Evolutionary conservation across 805 yeast species (phyloP).

Genomic region (Zygoascus flipseniorum): DNA sequence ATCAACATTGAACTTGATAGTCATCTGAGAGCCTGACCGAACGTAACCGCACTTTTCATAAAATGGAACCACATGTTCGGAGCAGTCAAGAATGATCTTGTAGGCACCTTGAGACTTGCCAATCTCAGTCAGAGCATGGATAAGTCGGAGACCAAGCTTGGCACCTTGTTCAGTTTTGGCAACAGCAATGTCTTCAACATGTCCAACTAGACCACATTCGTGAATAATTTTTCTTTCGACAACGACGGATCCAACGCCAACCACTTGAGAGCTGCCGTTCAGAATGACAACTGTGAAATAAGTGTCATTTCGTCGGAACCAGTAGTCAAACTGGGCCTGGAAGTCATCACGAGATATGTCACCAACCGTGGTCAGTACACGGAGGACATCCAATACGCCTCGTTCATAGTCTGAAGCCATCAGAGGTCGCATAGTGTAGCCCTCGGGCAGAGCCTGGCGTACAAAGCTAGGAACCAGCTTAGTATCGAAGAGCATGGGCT

Average conservation of each 20-base stretch:
- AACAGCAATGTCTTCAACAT: constrained; percentile 91
- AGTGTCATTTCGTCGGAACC: constrained; percentile 43
- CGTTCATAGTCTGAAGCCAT: constrained; percentile 46
- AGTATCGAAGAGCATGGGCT: constrained; percentile 18
- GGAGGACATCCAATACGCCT: constrained; percentile 55
- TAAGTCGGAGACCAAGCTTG: constrained; percentile 62
- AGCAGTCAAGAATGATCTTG: constrained; percentile 85
- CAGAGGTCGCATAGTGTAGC: constrained; percentile 57
- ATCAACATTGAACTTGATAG: constrained; percentile 17
- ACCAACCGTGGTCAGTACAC: constrained; percentile 78
- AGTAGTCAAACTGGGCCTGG: constrained; percentile 42
- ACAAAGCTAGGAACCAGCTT: constrained; percentile 22
- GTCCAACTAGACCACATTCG: constrained; percentile 78
- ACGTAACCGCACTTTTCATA: constrained; percentile 81
- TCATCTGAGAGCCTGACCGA: constrained; percentile 36
- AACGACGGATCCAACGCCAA: constrained; percentile 76
- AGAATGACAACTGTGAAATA: constrained; percentile 68
- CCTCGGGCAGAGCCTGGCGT: constrained; percentile 39
- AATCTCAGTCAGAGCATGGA: constrained; percentile 48
- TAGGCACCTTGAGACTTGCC: constrained; percentile 65
- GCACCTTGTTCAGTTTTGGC: constrained; percentile 70
- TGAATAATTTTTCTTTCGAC: constrained; percentile 79
- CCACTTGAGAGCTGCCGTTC: constrained; percentile 44
- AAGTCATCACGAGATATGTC: constrained; percentile 47
- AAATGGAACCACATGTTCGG: constrained; percentile 69